Evolutionary conservation across 1,139 yeast species (phyloP), one percentile per base, ranked within the genome.

Genomic region (Lizanozyma gosingica): DNA sequence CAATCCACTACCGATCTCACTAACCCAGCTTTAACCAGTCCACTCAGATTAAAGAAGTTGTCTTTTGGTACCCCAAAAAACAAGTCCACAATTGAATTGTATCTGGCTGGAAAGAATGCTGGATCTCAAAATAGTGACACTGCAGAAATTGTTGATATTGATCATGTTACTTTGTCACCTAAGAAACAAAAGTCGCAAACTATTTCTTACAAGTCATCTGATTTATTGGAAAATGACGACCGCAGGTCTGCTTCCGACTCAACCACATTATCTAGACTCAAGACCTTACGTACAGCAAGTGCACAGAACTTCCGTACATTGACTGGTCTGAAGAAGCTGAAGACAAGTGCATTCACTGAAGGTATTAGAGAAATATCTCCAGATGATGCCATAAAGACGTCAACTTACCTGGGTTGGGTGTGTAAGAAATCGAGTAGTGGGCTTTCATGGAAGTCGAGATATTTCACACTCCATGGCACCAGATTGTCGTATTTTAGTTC

Each of bases 321-420:
- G 36, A 66, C 74, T 1, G 60, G 63, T 9, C 66, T 68, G 42
- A 68, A 66, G 50, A 72, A 76, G 60, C 62, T 80, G 83, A 73
- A 78, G 47, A 90, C 97, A 0, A 82, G 95, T 1, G 98, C 97
- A 0, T 92, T 92, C 61, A 80, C 81, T 53, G 98, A 92, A 63
- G 98, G 98, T 14, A 84, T 92, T 38, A 72, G 90, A 52, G 71
- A 65, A 16, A 72, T 86, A 17, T 72, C 83, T 0, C 95, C 96
- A 0, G 79, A 76, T 46, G 87, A 86, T 37, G 84, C 97, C 0
- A 76, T 83, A 38, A 78, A 78, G 50, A 65, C 81, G 14, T 88
- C 97, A 0, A 82, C 74, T 43, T 78, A 69, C 54, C 80, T 88
- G 41, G 99, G 99, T 1, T 92, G 97, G 95, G 84, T 94, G 95